These are phyloP conservation scores for Sporothrix variecibatus DNA, from an alignment of 2,329 filamentous ascomycete species.

Conservation along the genomic window DNA sequence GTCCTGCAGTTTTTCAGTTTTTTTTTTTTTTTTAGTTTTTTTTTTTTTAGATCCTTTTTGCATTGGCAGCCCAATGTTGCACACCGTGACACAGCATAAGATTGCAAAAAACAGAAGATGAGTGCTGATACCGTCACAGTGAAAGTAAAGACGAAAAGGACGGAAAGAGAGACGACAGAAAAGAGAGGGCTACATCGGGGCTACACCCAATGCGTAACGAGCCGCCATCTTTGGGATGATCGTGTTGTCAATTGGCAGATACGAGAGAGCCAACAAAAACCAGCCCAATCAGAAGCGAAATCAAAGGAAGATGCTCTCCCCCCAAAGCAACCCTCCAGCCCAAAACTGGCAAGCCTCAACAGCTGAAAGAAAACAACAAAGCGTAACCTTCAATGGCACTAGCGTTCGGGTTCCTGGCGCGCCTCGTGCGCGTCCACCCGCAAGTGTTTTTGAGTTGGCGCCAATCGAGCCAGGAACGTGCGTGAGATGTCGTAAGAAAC, in stretches of 20 bases:
- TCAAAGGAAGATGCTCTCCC: not conserved
- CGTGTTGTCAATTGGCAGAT: slow-evolving; percentile 1
- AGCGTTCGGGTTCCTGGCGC: slow-evolving; percentile 19
- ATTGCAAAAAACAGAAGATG: not conserved
- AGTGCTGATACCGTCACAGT: not conserved
- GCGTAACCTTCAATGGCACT: not conserved
- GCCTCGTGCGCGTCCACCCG: slow-evolving; percentile 16
- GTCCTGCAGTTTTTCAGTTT: not conserved
- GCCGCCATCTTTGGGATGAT: not conserved
- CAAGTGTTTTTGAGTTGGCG: not conserved
- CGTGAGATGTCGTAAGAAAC: not conserved
- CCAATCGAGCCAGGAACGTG: not conserved
- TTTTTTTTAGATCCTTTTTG: not conserved
- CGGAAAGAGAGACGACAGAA: no score
- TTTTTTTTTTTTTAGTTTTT: not conserved
- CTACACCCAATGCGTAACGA: not conserved
- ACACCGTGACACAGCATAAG: not conserved
- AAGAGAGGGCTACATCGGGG: not conserved
- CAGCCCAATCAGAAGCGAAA: not conserved
- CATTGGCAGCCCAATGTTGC: not conserved
- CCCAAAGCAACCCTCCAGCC: not conserved
- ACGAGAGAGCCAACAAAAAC: not conserved
- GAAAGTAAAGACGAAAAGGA: no score
- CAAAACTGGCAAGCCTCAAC: not conserved
- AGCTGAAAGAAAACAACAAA: not conserved